Base-by-base conservation (phyloP, 108 stramenopile genomes). In the Nitzschia sp. region DNA sequence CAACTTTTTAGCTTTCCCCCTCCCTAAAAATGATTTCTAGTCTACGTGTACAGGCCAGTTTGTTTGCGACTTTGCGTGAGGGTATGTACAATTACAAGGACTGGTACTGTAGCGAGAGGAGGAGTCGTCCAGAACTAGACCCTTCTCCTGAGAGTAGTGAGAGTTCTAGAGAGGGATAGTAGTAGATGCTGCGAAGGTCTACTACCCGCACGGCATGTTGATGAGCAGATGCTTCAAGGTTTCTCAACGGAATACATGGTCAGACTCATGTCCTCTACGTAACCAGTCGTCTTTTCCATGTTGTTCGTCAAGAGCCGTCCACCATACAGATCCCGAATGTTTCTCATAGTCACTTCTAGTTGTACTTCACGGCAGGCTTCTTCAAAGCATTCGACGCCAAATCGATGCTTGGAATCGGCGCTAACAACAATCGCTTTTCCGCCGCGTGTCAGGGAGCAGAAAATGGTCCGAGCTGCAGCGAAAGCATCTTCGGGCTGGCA, bases 351-450 rank as follows among this genome's bases (percentile, higher is more conserved):
- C 21, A 87, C 63, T 2, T 30, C 35, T 27, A 92, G 69, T 19
- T 81, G 79, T 16, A 77, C 52, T 13, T 19, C n/a, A 47, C 71
- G 53, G 58, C 92, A 94, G 57, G 83, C 88, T 28, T 73, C 62
- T 58, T 68, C 72, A 58, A 94, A 87, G 2, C 60, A 63, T n/a
- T 87, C 89, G 16, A 93, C 88, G 3, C 92, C 89, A 77, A 86
- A 93, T 46, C 92, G 73, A 77, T 93, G 92, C 58, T 81, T 75
- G n/a, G 85, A 75, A 53, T 87, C 76, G 13, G 87, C 92, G 47
- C 85, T 86, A 21, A 91, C 82, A 38, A 91, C 71, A 47, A 79
- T 73, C 2, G 86, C 88, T 31, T 45, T 59, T 1, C 92, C 88
- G 19, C 76, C 81, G 6, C 78, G 78, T 19, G 25, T 30, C 8